phyloP scores from a whole-genome alignment of 495 filamentous ascomycete genomes.

The Venustampulla echinocandica region DNA sequence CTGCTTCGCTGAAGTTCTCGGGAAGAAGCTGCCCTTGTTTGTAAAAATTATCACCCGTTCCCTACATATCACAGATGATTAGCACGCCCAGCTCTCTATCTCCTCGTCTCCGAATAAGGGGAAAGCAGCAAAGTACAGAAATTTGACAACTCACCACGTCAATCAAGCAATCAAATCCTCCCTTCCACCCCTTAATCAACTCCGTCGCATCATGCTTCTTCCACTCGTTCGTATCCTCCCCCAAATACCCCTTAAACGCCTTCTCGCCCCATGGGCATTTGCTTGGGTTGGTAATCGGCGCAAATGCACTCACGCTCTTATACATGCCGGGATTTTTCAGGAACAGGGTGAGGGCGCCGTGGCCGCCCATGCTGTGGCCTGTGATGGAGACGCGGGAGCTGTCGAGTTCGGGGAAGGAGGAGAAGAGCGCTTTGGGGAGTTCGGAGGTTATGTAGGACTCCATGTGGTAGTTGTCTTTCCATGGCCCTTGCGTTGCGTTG shows the following conservation, averaged over 20 bases:
- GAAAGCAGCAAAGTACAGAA: neutral
- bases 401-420: slow-evolving; percentile 58
- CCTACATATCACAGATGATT: slow-evolving; percentile 24
- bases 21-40: slow-evolving; percentile 86
- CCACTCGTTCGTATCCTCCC: slow-evolving; percentile 66
- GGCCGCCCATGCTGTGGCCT: slow-evolving; percentile 94
- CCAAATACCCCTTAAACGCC: slow-evolving; percentile 86
- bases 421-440: slow-evolving; percentile 67
- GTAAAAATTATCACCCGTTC: slow-evolving; percentile 92
- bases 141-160: slow-evolving; percentile 62
- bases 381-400: slow-evolving; percentile 62
- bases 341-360: slow-evolving; percentile 87
- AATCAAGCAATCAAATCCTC: slow-evolving; percentile 62
- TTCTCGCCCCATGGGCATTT: slow-evolving; percentile 92
- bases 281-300: slow-evolving; percentile 82
- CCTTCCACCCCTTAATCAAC: slow-evolving; percentile 64
- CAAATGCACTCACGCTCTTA: slow-evolving; percentile 78
- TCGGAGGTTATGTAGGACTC: slow-evolving; percentile 81
- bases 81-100: neutral
- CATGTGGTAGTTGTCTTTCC: slow-evolving; percentile 74
- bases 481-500: slow-evolving; percentile 73
- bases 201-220: slow-evolving; percentile 88
- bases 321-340: slow-evolving; percentile 86
- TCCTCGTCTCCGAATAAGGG: neutral
- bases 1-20: slow-evolving; percentile 83